These are phyloP conservation scores for Irpex lacteus DNA, from an alignment of 1,284 basidiomycete genomes.

Conservation along the genomic window DNA sequence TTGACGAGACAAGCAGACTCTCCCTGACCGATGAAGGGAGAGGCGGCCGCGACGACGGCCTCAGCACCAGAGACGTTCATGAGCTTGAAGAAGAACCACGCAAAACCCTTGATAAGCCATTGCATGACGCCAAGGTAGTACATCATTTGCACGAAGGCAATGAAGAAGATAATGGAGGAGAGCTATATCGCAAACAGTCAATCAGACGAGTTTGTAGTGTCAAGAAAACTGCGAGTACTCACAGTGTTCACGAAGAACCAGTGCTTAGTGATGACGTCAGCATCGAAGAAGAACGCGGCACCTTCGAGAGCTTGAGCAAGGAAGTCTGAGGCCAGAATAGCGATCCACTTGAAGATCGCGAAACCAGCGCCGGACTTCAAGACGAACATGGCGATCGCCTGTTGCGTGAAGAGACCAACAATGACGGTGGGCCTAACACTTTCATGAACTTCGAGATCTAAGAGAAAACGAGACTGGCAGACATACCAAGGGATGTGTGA, in stretches of 20 bases:
- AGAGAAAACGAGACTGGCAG: background rate
- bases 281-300: conserved; percentile 77
- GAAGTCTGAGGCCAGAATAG: conserved; percentile 72
- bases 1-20: conserved; percentile 83
- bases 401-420: conserved; percentile 82
- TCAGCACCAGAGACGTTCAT: conserved; percentile 88
- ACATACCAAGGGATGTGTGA: conserved; percentile 64
- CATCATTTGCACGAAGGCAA: conserved; percentile 85
- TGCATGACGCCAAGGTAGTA: conserved; percentile 88
- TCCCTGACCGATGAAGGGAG: conserved; percentile 89
- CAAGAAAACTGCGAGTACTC: conserved; percentile 21
- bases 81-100: conserved; percentile 91
- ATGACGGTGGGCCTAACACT: conserved; percentile 67
- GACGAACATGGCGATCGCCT: conserved; percentile 82
- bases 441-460: background rate
- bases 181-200: conserved; percentile 40
- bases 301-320: conserved; percentile 61
- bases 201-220: background rate
- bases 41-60: conserved; percentile 88
- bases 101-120: conserved; percentile 83
- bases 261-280: conserved; percentile 50
- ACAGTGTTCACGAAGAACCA: conserved; percentile 84
- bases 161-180: conserved; percentile 80
- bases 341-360: conserved; percentile 79
- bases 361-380: conserved; percentile 80